Base-by-base conservation (phyloP, 2,329 filamentous ascomycete genomes). In the Davidsoniella eucalypti region DNA sequence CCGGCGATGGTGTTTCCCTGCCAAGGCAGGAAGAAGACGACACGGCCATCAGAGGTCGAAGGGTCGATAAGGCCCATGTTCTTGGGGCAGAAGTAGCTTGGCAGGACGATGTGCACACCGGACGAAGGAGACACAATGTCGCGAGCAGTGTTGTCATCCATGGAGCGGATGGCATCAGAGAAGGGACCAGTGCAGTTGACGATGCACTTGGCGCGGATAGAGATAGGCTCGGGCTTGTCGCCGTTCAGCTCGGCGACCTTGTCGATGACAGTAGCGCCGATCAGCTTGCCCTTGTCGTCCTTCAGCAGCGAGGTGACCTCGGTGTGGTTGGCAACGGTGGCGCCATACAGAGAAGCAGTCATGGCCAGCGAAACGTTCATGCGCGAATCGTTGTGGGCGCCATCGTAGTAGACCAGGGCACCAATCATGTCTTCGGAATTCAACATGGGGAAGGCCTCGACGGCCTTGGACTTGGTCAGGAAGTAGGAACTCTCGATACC, bases 11-110 rank as follows among this genome's bases (percentile, higher is more conserved):
- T 93, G 67, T 92, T 92, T 45, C 86, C 86, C 67, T 93, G 86
- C 87, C 87, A 93, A 18, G 87, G 87, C 39, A 93, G 72, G 72
- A 94, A 93, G 76, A 93, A 93, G 60, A 93, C 90, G 46, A 93
- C 87, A 61, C 87, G 78, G 17, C 87, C 87, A 60, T 93, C 87
- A 1, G 86, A 93, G 2, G 87, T 92, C 39, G 79, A 78, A 4
- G 87, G 86, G 59, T 94, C 87, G 58, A 93, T 84, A 39, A 93
- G 71, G 54, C 87, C 87, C 85, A 93, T 92, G 60, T 87, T 82
- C 17, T 80, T 74, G 41, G 86, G 86, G 58, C 81, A 84, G 69
- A 83, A 92, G 68, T 92, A 93, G 44, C 86, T 86, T 18, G 87
- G 87, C 2, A 94, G 76, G 56, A 93, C 82, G 54, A 94, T 76